Base-by-base conservation (phyloP, 176 grass and related monocot species). In the Phoenix roebelenii region DNA sequence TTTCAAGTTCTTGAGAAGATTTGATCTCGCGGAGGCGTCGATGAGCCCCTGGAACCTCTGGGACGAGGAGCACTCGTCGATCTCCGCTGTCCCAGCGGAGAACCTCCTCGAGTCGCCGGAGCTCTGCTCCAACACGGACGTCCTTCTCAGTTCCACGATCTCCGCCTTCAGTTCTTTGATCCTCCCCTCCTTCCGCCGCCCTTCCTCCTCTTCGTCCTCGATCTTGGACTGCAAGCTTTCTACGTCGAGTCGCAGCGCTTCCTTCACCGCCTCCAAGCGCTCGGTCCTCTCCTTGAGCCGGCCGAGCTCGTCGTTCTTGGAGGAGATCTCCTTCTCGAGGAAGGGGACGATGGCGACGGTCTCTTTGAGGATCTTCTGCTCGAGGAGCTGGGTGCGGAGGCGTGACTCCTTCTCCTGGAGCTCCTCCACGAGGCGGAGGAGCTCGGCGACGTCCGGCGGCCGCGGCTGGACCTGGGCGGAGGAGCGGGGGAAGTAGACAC, bases 331-430 rank as follows among this genome's bases (percentile, higher is more conserved):
- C 18, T 76, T 79, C 74, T 99, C 94, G 22, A 99, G 72, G 66
- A 84, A 89, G 12, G 94, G 94, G 4, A 99, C 94, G 15, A 93
- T 79, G 39, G 87, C 84, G 3, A 92, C 88, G 54, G 88, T 89
- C 76, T 99, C 94, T 67, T 28, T 63, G 57, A 99, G 82, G 23
- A 99, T 84, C 74, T 99, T 99, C 67, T 99, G 94, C 79, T 99
- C 94, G 15, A 99, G 75, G 29, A 99, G 51, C 77, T 99, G 55
- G 2, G 89, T 89, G 52, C 94, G 84, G 61, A 98, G 87, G 5
- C 94, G 79, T 18, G 94, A 92, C 75, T 98, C 94, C 62, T 75
- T 77, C 76, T 98, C 94, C 67, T 89, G 94, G 58, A 98, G 84
- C 55, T 83, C 84, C 59, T 98, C 94, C 68, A 98, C 84, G 60